phyloP scores from a whole-genome alignment of 169 alveolate genomes.

The Cryptosporidium parvum region DNA sequence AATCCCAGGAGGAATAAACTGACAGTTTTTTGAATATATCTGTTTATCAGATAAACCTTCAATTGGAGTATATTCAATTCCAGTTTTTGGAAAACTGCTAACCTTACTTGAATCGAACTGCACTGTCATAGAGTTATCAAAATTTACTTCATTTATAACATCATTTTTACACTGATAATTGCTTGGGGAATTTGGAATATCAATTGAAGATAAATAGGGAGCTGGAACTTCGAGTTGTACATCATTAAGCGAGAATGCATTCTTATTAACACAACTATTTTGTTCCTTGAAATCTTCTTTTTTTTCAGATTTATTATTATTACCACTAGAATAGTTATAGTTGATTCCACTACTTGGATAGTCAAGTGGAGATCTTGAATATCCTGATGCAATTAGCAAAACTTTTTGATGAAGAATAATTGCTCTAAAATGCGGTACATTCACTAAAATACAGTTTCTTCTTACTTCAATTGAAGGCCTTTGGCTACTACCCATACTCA shows the following conservation, averaged over 20 bases:
- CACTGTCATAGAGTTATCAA: constrained; percentile 7
- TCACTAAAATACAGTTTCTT: constrained; percentile 78
- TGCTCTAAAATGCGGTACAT: constrained; percentile 72
- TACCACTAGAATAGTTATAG: background rate
- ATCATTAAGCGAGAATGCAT: background rate
- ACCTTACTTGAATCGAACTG: background rate
- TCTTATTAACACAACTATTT: background rate
- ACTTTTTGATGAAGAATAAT: constrained; percentile 70
- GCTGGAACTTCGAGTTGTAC: background rate
- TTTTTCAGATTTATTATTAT: background rate
- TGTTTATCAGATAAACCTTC: constrained; percentile 55
- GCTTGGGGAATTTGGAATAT: constrained; percentile 40
- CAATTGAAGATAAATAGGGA: constrained; percentile 13
- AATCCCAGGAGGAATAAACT: constrained; percentile 66
- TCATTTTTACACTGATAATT: constrained; percentile 26
- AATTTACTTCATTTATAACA: constrained; percentile 22
- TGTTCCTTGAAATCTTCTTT: constrained; percentile 34
- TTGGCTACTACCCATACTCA: constrained; percentile 77
- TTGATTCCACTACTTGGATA: constrained; percentile 58
- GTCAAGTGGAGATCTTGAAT: constrained; percentile 66
- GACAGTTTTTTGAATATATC: constrained; percentile 15
- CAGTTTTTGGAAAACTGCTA: constrained; percentile 21
- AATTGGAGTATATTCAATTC: constrained; percentile 64
- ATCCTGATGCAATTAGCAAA: constrained; percentile 70
- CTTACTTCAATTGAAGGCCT: constrained; percentile 80